Evolutionary conservation across 352 stramenopile genomes (phyloP).

Genomic region (Globisporangium okanoganense): DNA sequence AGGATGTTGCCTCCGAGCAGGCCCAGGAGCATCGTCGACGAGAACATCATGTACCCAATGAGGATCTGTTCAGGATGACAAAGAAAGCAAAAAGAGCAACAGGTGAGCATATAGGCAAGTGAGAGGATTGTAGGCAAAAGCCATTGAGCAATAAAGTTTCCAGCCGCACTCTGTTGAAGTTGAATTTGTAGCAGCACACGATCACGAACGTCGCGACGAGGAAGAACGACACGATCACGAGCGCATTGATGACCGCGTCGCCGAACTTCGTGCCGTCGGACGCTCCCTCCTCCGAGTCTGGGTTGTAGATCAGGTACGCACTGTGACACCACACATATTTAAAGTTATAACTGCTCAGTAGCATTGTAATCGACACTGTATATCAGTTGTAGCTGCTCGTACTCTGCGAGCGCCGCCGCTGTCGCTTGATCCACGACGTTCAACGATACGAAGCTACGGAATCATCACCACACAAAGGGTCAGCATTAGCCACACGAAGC

Average conservation of each 20-base stretch:
- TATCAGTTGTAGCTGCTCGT: conserved; percentile 10
- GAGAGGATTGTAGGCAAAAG: neutral
- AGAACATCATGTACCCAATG: conserved; percentile 90
- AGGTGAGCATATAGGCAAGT: neutral
- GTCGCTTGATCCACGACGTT: conserved; percentile 78
- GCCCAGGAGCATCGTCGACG: conserved; percentile 81
- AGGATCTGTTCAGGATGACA: conserved; percentile 38
- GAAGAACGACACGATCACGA: conserved; percentile 90
- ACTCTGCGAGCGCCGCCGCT: conserved; percentile 69
- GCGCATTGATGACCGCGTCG: conserved; percentile 80
- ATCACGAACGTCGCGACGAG: conserved; percentile 88
- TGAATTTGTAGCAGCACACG: conserved; percentile 90
- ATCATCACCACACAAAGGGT: neutral
- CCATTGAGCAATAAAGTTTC: too few species aligned
- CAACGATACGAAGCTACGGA: conserved; percentile 64
- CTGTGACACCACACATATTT: conserved; percentile 19
- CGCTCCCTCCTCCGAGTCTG: conserved; percentile 43
- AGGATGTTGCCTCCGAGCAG: conserved; percentile 85
- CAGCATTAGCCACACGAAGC: neutral
- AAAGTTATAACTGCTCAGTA: neutral
- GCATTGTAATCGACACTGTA: neutral
- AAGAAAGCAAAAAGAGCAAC: neutral
- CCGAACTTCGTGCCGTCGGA: conserved; percentile 67
- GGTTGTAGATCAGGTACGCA: conserved; percentile 76
- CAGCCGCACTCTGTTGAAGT: conserved; percentile 63